phyloP scores from a whole-genome alignment of 306 rosid species.

The Gynostemma pentaphyllum region DNA sequence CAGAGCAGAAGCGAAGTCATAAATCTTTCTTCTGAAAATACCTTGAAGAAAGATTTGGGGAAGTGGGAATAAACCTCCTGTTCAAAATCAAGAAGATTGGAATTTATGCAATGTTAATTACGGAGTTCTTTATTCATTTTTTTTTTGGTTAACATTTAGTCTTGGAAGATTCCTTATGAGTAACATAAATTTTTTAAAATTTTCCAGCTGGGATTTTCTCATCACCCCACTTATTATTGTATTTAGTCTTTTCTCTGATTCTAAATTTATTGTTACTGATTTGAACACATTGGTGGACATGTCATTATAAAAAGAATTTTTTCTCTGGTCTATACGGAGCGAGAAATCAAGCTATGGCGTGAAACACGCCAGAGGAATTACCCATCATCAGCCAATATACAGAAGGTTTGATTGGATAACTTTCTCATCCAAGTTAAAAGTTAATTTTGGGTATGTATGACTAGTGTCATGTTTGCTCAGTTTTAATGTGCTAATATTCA shows the following conservation, averaged over 20 bases:
- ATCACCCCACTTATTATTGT: not conserved
- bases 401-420: slow-evolving; percentile 35
- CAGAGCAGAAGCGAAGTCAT: no score
- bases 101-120: no score
- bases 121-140: no score
- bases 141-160: no score
- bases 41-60: no score
- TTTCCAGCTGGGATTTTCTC: not conserved
- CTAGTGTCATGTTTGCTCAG: not conserved
- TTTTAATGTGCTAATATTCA: slow-evolving; percentile 22
- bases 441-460: not conserved
- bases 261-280: not conserved
- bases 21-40: no score
- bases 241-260: not conserved
- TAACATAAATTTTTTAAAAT: no score
- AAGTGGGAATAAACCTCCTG: no score
- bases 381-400: slow-evolving; percentile 38
- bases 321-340: slow-evolving; percentile 38
- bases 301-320: slow-evolving; percentile 30
- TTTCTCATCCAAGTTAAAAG: not conserved
- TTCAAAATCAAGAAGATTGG: no score
- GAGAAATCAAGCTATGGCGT: slow-evolving; percentile 79
- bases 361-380: slow-evolving; percentile 68
- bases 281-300: slow-evolving; percentile 12
- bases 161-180: no score